Base-by-base conservation (phyloP, 2,329 filamentous ascomycete genomes). In the Graphium sp. region DNA sequence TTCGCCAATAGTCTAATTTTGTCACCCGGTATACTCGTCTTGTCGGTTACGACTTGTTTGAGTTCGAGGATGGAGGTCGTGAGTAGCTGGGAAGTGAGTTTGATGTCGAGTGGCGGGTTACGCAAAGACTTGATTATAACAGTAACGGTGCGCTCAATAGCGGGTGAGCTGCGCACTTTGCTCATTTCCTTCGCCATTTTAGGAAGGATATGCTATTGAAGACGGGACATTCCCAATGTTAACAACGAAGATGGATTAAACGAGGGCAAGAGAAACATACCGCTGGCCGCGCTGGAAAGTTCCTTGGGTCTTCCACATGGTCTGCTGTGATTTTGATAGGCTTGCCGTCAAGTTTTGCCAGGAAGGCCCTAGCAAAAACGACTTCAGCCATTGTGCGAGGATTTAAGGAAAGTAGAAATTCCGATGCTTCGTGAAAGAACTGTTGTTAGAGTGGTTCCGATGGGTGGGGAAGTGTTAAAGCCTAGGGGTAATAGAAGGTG, bases 1-100 rank as follows among this genome's bases (percentile, higher is more conserved):
- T 80, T 80, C 46, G 77, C 68, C 35, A 98, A 56, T 7, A 98
- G 55, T 56, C 85, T 84, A 47, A 95, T 71, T 60, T 91, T 93
- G 22, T 76, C 70, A n/a, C 69, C 52, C 3, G 72, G 63, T 32
- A 80, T 64, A 16, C 62, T 57, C 5, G 75, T 67, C 38, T 77
- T 60, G 11, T 58, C 49, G 2, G 73, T 65, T 24, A 93, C 73
- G 3, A 64, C 58, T 29, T 64, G 56, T 49, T 92, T 92, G 41
- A 95, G 56, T 34, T 87, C 77, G 37, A 81, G 72, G 24, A 93
- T 61, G 2, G 77, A 83, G 1, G 80, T 84, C 31, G 69, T 73
- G 21, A 69, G 57, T 2, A 74, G 54, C 32, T 74, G 65, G 3
- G 68, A 56, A 5, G 66, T 49, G 25, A 94, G 60, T 9, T 65